These are phyloP conservation scores for Apiotrichum brassicae DNA, from an alignment of 1,284 basidiomycete genomes.

Conservation along the genomic window DNA sequence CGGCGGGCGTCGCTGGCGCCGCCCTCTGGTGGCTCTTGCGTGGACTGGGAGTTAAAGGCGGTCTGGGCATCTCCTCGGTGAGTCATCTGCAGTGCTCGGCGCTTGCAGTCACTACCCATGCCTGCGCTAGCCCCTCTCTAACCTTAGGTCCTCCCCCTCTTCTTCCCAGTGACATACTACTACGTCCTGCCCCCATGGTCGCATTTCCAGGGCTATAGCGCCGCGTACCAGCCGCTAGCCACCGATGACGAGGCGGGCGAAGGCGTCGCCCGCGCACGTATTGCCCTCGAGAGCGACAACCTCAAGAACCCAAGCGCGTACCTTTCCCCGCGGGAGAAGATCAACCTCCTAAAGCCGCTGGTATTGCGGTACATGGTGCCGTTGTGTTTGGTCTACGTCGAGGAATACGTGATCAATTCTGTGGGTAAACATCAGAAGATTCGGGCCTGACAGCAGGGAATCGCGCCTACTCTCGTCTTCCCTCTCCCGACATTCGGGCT, in stretches of 20 bases:
- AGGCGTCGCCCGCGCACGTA: background rate
- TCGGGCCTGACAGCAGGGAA: conserved; percentile 53
- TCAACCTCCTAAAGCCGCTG: conserved; percentile 65
- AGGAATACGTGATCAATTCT: conserved; percentile 90
- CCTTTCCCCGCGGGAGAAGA: conserved; percentile 64
- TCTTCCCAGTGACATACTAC: conserved; percentile 67
- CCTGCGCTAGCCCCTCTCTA: too few species aligned
- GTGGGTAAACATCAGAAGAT: conserved; percentile 48
- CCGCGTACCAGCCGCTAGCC: conserved; percentile 26
- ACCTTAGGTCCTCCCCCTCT: conserved; percentile 67
- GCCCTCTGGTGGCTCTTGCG: conserved; percentile 92
- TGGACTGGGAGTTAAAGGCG: conserved; percentile 71
- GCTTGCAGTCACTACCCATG: too few species aligned
- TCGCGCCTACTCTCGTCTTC: conserved; percentile 86
- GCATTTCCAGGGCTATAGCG: conserved; percentile 6
- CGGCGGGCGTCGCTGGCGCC: conserved; percentile 86
- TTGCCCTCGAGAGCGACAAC: background rate
- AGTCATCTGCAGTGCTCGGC: too few species aligned
- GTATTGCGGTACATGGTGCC: conserved; percentile 59
- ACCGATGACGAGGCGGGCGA: conserved; percentile 22
- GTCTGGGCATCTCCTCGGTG: conserved; percentile 65
- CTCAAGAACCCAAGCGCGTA: conserved; percentile 6
- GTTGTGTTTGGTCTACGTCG: conserved; percentile 54
- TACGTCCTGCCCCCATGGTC: conserved; percentile 59
- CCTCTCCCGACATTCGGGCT: conserved; percentile 64